A percentile compares a stretch with the other conserved stretches of the same genome.
These are phyloP conservation scores for Trichoderma asperelloides DNA, from an alignment of 495 filamentous ascomycete species.

Conservation along the genomic window DNA sequence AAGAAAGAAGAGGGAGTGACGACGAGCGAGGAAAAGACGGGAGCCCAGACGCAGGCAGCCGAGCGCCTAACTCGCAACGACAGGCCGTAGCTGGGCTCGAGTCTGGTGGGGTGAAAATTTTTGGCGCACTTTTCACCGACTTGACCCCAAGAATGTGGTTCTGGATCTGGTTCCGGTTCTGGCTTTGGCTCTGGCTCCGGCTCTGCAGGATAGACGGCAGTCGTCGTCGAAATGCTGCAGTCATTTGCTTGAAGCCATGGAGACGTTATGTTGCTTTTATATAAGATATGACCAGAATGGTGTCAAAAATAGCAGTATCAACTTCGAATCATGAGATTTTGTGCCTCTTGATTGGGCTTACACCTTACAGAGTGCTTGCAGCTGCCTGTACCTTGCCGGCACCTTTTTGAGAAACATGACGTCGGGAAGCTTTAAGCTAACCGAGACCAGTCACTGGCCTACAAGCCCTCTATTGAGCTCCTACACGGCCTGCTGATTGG, in stretches of 20 bases:
- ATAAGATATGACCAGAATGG: no score
- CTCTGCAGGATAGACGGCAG: neutral
- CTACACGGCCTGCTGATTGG: neutral
- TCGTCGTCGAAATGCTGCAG: neutral
- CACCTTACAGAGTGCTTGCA: no score
- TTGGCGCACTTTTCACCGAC: conserved; percentile 4
- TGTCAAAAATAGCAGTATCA: no score
- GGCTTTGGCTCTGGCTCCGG: neutral
- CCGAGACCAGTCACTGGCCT: neutral
- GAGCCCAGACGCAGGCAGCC: neutral
- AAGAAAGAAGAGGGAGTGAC: neutral
- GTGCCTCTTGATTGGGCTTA: no score
- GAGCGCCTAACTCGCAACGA: neutral
- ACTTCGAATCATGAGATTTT: no score
- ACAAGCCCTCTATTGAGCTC: neutral
- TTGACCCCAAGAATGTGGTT: neutral
- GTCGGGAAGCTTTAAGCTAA: neutral
- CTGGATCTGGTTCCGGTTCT: neutral
- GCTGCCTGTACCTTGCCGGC: no score
- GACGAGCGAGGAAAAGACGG: neutral
- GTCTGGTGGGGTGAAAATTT: conserved; percentile 4
- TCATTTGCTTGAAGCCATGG: neutral
- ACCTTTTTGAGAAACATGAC: neutral
- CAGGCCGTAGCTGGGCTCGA: neutral
- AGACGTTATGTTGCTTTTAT: neutral